phyloP scores from a whole-genome alignment of 495 filamentous ascomycete genomes.

The Monascus purpureus region DNA sequence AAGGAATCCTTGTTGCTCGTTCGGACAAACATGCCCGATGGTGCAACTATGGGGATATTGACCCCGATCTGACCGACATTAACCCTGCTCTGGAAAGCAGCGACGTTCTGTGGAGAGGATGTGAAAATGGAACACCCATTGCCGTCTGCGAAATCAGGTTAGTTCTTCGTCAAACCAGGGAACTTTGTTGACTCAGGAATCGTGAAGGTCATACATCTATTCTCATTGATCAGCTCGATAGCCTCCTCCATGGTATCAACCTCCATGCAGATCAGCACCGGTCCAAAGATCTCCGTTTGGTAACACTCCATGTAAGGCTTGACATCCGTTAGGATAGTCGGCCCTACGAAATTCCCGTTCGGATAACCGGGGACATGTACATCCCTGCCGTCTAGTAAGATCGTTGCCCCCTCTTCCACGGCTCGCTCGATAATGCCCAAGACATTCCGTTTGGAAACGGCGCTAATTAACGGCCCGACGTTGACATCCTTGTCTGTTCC shows the following conservation, averaged over 20 bases:
- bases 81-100: slow-evolving; percentile 12
- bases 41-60: slow-evolving; percentile 17
- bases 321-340: slow-evolving; percentile 14
- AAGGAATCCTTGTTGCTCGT: slow-evolving; percentile 18
- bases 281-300: slow-evolving; percentile 18
- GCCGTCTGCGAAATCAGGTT: slow-evolving; percentile 7
- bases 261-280: slow-evolving; percentile 17
- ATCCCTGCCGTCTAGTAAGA: slow-evolving; percentile 13
- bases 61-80: slow-evolving; percentile 18
- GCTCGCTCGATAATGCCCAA: slow-evolving; percentile 16
- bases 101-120: slow-evolving; percentile 13
- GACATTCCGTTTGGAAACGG: slow-evolving; percentile 6
- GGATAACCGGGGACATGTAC: slow-evolving; percentile 11
- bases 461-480: slow-evolving; percentile 15
- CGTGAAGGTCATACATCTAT: slow-evolving; percentile 10
- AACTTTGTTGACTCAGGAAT: background rate
- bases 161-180: background rate
- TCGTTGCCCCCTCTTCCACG: slow-evolving; percentile 7
- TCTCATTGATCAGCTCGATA: slow-evolving; percentile 16
- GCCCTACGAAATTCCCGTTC: slow-evolving; percentile 16
- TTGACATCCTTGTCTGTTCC: slow-evolving; percentile 10
- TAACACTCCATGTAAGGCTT: slow-evolving; percentile 19
- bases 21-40: slow-evolving; percentile 12
- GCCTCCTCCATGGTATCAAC: slow-evolving; percentile 14
- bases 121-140: slow-evolving; percentile 17